Evolutionary conservation across 2,329 filamentous ascomycete genomes (phyloP).

Genomic region (Penicillium sp.): DNA sequence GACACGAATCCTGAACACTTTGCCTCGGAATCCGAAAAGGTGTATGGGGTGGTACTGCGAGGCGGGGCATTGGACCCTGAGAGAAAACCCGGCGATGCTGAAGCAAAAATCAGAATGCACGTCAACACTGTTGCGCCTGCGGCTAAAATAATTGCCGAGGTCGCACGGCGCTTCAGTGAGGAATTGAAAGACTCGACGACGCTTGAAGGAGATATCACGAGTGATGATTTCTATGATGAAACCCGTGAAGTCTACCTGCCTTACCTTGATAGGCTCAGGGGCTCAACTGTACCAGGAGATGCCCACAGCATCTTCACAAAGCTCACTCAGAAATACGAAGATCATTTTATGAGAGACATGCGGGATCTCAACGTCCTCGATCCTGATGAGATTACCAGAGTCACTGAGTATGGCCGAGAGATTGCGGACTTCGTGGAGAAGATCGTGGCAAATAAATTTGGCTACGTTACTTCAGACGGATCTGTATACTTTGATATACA

Average conservation of each 20-base stretch:
- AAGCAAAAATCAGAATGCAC: constrained; percentile 90
- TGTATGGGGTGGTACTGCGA: constrained; percentile 54
- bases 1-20: constrained; percentile 31
- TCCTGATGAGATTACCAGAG: constrained; percentile 77
- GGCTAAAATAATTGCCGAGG: constrained; percentile 49
- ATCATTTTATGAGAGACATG: constrained; percentile 87
- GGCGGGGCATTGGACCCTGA: constrained; percentile 56
- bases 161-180: constrained; percentile 22
- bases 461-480: constrained; percentile 70
- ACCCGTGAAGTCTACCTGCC: constrained; percentile 71
- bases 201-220: too few relatives aligned
- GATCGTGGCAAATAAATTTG: constrained; percentile 81
- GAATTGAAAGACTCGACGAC: too few relatives aligned
- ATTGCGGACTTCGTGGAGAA: constrained; percentile 81
- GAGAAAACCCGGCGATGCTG: constrained; percentile 64
- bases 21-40: constrained; percentile 49
- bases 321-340: constrained; percentile 80
- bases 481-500: constrained; percentile 93
- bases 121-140: constrained; percentile 61
- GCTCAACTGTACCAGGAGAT: constrained; percentile 55
- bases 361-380: constrained; percentile 76
- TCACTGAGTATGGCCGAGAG: constrained; percentile 87
- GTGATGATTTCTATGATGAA: constrained; percentile 52
- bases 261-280: constrained; percentile 68
- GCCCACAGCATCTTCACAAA: constrained; percentile 79